A percentile compares a stretch with the other conserved stretches of the same genome.
Evolutionary conservation across 306 rosid species (phyloP).

Genomic region (Oxytropis ochrocephala): DNA sequence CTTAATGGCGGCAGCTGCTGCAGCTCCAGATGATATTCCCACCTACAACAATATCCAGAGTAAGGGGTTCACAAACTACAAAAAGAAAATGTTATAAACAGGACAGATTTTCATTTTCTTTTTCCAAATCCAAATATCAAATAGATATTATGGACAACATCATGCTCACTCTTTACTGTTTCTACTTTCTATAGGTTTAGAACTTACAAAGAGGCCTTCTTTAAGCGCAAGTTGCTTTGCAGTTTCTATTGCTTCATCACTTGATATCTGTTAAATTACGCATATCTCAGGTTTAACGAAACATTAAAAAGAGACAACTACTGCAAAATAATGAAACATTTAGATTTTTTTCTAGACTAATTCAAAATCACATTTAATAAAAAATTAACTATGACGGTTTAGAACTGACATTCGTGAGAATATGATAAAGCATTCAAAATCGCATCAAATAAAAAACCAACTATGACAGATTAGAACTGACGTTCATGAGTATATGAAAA

Average conservation of each 20-base stretch:
- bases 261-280: conserved; percentile 46
- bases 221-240: conserved; percentile 64
- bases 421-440: not conserved
- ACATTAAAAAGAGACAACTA: not conserved
- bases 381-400: not conserved
- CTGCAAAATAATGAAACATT: not conserved
- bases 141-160: not conserved
- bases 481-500: not conserved
- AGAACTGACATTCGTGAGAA: not conserved
- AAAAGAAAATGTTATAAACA: not conserved
- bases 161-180: not conserved
- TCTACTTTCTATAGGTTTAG: conserved; percentile 5
- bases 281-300: conserved; percentile 14
- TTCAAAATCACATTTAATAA: not conserved
- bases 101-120: not conserved
- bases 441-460: too few relatives aligned
- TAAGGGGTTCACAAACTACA: not conserved
- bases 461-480: not conserved
- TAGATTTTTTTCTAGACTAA: not conserved
- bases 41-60: conserved; percentile 38
- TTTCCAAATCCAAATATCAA: not conserved
- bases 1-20: conserved; percentile 61
- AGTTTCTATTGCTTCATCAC: conserved; percentile 67
- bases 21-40: conserved; percentile 77
- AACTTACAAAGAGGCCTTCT: conserved; percentile 80